A percentile compares a stretch with the other conserved stretches of the same genome.
Conservation (phyloP, 1,284 basidiomycete species). For the Boletus albobrunnescens region DNA sequence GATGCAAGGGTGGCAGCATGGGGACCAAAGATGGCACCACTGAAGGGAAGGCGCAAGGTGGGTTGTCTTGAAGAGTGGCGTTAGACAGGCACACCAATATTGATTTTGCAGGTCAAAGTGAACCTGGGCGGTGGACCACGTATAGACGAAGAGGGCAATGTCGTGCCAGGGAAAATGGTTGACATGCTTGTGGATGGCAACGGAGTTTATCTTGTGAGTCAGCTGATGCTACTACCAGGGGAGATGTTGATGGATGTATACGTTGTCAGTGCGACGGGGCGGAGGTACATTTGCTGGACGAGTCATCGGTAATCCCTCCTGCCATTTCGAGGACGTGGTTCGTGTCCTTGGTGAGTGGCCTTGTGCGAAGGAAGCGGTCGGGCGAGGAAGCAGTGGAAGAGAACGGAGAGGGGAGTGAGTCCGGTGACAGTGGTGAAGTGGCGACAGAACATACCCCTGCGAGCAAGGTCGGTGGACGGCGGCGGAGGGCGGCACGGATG, state of each 20-base stretch:
- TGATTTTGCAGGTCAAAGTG: conserved; percentile 55
- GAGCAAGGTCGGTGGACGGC: conserved; percentile 54
- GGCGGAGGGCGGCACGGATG: conserved; percentile 50
- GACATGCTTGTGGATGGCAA: conserved; percentile 77
- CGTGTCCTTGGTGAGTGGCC: conserved; percentile 36
- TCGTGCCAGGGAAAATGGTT: conserved; percentile 47
- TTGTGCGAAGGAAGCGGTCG: conserved; percentile 22
- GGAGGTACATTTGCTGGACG: conserved; percentile 53
- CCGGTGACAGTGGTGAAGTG: conserved; percentile 31
- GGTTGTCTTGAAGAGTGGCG: conserved; percentile 13
- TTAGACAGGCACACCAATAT: conserved; percentile 5
- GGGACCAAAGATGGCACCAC: conserved; percentile 63
- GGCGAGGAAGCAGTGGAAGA: conserved; percentile 5
- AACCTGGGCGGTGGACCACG: conserved; percentile 55
- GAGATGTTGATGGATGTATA: conserved; percentile 11
- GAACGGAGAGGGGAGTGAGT: conserved; percentile 22
- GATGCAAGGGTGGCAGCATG: conserved; percentile 71
- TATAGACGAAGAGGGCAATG: conserved; percentile 53
- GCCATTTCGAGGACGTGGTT: conserved; percentile 53
- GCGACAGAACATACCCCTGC: conserved; percentile 33
- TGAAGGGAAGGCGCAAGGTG: conserved; percentile 65
- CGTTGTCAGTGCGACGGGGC: conserved; percentile 41
- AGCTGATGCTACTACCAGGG: conserved; percentile 7
- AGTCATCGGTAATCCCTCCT: conserved; percentile 44
- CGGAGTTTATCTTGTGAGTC: conserved; percentile 67